A percentile compares a stretch with the other conserved stretches of the same genome.
Evolutionary conservation across 257 asterid species (phyloP).

Genomic region (Asclepias syriaca): DNA sequence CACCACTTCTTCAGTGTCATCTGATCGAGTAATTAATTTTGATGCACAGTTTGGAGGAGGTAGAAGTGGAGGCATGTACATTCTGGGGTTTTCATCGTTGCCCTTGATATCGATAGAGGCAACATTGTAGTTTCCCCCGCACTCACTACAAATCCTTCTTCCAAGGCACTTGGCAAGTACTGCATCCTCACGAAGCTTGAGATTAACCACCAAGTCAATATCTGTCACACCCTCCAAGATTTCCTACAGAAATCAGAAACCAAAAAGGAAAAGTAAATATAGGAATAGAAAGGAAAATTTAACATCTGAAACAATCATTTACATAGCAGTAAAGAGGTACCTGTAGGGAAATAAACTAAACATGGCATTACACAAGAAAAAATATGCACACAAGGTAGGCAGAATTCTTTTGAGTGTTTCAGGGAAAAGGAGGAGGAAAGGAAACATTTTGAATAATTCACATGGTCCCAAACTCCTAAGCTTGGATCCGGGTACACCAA

Average conservation of each 20-base stretch:
- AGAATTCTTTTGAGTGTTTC: background rate
- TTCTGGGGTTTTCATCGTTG: slow-evolving; percentile 54
- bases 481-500: slow-evolving; percentile 21
- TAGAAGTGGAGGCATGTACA: slow-evolving; percentile 96
- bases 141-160: slow-evolving; percentile 86
- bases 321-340: slow-evolving; percentile 1
- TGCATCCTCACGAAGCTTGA: slow-evolving; percentile 84
- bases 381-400: background rate
- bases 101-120: slow-evolving; percentile 79
- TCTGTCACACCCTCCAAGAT: slow-evolving; percentile 79
- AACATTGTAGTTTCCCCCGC: slow-evolving; percentile 81
- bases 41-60: slow-evolving; percentile 88
- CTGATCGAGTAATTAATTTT: slow-evolving; percentile 69
- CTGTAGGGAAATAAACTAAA: background rate
- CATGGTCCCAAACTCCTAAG: slow-evolving; percentile 16
- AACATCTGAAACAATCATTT: background rate
- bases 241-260: slow-evolving; percentile 42
- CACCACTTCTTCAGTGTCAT: slow-evolving; percentile 82
- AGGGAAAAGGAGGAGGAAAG: slow-evolving; percentile 3
- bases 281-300: slow-evolving; percentile 1
- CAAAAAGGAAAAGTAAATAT: slow-evolving; percentile 8
- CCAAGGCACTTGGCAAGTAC: slow-evolving; percentile 92
- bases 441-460: slow-evolving; percentile 15
- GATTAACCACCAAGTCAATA: slow-evolving; percentile 84
- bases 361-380: background rate